phyloP scores from a whole-genome alignment of 768 basidiomycete species.

The Suillus clintonianus region DNA sequence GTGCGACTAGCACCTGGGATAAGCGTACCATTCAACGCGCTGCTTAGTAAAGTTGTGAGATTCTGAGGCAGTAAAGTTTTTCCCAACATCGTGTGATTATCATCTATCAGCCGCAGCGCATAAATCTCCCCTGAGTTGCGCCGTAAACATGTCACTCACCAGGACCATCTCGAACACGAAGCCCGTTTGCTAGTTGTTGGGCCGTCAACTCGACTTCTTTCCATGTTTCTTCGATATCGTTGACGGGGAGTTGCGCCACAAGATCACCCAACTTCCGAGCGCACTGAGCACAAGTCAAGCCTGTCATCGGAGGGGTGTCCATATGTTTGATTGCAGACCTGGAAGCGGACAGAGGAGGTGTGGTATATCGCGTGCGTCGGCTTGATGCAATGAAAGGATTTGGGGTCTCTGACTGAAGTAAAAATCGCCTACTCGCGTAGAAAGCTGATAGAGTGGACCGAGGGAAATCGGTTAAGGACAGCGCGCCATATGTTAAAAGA shows the following conservation, averaged over 20 bases:
- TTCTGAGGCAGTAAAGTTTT: conserved; percentile 63
- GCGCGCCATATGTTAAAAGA: not conserved
- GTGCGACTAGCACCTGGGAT: conserved; percentile 49
- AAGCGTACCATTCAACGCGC: conserved; percentile 51
- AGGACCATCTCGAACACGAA: conserved; percentile 56
- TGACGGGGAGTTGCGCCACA: conserved; percentile 33
- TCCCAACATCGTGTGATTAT: conserved; percentile 72
- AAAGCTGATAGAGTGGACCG: conserved; percentile 5
- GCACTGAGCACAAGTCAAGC: conserved; percentile 26
- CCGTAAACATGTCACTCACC: conserved; percentile 35
- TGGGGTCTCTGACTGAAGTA: not conserved
- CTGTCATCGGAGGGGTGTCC: conserved; percentile 14
- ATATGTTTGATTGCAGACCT: conserved; percentile 13
- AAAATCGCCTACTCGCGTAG: not conserved
- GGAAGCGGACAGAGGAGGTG: not conserved
- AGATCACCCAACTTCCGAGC: conserved; percentile 35
- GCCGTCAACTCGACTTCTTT: conserved; percentile 50
- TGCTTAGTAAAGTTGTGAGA: conserved; percentile 59
- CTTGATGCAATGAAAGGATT: not conserved
- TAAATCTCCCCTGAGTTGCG: conserved; percentile 12
- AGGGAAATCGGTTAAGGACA: not conserved
- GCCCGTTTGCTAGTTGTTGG: conserved; percentile 59
- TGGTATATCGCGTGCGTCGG: not conserved
- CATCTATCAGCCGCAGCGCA: conserved; percentile 44
- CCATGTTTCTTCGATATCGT: conserved; percentile 45